Evolutionary conservation across 1,139 yeast genomes (phyloP).

Genomic region (Debaryomyces psychrophilus): DNA sequence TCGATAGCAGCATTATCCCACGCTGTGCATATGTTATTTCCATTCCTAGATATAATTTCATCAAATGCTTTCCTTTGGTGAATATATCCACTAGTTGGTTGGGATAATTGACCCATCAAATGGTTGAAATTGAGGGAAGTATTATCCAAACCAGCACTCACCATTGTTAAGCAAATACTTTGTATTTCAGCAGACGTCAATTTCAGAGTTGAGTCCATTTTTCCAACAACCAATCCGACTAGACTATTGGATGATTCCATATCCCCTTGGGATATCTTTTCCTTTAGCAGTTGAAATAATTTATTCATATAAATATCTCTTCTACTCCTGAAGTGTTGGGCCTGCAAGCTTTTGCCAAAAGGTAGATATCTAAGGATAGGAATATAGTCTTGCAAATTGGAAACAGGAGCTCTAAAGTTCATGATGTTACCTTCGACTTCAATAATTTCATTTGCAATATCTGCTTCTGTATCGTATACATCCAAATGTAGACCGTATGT

Average conservation of each 20-base stretch:
- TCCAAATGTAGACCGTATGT: slow-evolving; percentile 65
- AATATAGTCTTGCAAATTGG: slow-evolving; percentile 64
- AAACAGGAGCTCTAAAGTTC: slow-evolving; percentile 61
- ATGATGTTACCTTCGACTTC: slow-evolving; percentile 67
- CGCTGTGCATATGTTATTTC: slow-evolving; percentile 38
- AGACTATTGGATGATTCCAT: slow-evolving; percentile 35
- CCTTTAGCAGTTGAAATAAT: slow-evolving; percentile 33
- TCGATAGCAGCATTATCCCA: slow-evolving; percentile 48
- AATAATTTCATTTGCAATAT: slow-evolving; percentile 56
- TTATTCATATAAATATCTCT: slow-evolving; percentile 59
- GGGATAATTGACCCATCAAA: slow-evolving; percentile 63
- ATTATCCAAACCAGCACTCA: slow-evolving; percentile 79
- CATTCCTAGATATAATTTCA: slow-evolving; percentile 36
- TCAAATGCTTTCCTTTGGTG: slow-evolving; percentile 48
- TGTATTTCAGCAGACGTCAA: slow-evolving; percentile 50
- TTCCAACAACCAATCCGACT: slow-evolving; percentile 44
- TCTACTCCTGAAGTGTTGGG: slow-evolving; percentile 42
- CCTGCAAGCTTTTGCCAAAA: slow-evolving; percentile 28
- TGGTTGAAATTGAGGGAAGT: slow-evolving; percentile 66
- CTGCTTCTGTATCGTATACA: slow-evolving; percentile 39
- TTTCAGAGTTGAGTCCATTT: slow-evolving; percentile 14
- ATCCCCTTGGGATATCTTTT: slow-evolving; percentile 13
- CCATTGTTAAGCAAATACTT: slow-evolving; percentile 72
- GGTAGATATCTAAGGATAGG: slow-evolving; percentile 50
- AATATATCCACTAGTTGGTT: slow-evolving; percentile 42